phyloP scores from a whole-genome alignment of 352 stramenopile species.

The Nothophytophthora sp. region DNA sequence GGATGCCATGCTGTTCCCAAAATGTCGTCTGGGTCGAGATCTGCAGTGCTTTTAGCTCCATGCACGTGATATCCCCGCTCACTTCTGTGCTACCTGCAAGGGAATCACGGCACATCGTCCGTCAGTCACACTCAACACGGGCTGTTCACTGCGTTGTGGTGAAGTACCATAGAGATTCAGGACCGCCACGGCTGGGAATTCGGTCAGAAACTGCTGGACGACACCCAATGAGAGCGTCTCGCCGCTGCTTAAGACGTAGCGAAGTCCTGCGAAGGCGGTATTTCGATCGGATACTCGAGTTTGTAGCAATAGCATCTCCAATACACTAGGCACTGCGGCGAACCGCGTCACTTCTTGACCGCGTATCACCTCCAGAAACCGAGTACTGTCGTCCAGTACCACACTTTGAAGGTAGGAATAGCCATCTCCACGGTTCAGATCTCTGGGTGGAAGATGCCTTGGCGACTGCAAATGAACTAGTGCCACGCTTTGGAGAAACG shows the following conservation, averaged over 20 bases:
- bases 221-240: slow-evolving; percentile 39
- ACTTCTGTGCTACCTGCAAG: slow-evolving; percentile 60
- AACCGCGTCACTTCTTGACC: slow-evolving; percentile 36
- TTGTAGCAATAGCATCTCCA: slow-evolving; percentile 45
- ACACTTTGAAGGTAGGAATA: slow-evolving; percentile 22
- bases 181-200: slow-evolving; percentile 32
- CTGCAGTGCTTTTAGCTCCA: slow-evolving; percentile 32
- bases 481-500: slow-evolving; percentile 35
- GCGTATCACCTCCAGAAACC: slow-evolving; percentile 26
- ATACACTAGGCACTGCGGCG: slow-evolving; percentile 50
- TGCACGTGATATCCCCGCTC: slow-evolving; percentile 57
- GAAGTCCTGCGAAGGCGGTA: slow-evolving; percentile 18
- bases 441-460: background rate
- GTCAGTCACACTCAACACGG: too few species aligned
- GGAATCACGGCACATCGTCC: background rate
- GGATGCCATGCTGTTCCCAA: slow-evolving; percentile 43
- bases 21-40: slow-evolving; percentile 3
- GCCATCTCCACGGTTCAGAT: background rate
- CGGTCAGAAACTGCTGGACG: slow-evolving; percentile 10
- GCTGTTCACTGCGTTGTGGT: too few species aligned
- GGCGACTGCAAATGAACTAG: slow-evolving; percentile 38
- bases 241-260: slow-evolving; percentile 52
- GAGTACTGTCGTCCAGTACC: slow-evolving; percentile 32
- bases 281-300: background rate
- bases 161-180: slow-evolving; percentile 72